These are phyloP conservation scores for Coniochaeta hoffmannii DNA, from an alignment of 2,329 filamentous ascomycete species.

Conservation along the genomic window DNA sequence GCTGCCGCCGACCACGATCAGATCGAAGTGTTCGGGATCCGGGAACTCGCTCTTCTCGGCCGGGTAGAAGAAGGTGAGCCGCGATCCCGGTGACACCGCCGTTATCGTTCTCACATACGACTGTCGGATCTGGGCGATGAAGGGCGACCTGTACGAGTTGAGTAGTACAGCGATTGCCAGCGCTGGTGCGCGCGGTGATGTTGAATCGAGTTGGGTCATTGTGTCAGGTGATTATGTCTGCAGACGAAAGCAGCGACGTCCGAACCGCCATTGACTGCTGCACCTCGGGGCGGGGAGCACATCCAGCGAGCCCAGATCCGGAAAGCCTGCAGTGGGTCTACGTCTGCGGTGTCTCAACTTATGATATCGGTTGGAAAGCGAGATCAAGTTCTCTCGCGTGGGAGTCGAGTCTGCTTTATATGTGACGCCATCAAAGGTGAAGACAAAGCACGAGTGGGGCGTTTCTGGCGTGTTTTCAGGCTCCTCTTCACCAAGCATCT, in stretches of 20 bases:
- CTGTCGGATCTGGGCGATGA: slow-evolving; percentile 24
- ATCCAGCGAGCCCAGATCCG: too few relatives aligned
- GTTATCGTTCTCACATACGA: slow-evolving; percentile 26
- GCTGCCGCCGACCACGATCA: slow-evolving; percentile 34
- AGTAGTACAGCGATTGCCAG: slow-evolving; percentile 26
- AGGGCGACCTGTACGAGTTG: slow-evolving; percentile 28
- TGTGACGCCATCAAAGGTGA: neutral
- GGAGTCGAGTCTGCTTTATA: neutral
- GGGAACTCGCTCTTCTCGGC: slow-evolving; percentile 25
- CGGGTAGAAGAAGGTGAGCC: slow-evolving; percentile 28
- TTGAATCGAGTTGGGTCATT: neutral
- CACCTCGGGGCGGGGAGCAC: too few relatives aligned
- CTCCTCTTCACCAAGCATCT: neutral
- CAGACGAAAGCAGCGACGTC: neutral
- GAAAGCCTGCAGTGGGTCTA: too few relatives aligned
- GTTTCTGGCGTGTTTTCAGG: neutral
- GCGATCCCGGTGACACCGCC: slow-evolving; percentile 19
- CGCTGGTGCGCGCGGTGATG: neutral
- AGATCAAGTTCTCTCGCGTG: too few relatives aligned
- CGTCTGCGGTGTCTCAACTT: too few relatives aligned
- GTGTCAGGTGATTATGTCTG: neutral
- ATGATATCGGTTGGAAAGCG: too few relatives aligned
- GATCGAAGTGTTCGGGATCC: slow-evolving; percentile 28
- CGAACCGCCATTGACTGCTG: neutral
- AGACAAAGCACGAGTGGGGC: neutral